Percentiles rank a stretch among this genome's conserved stretches.
Evolutionary conservation across 768 basidiomycete species (phyloP).

Genomic region (Trametopsis cervina): DNA sequence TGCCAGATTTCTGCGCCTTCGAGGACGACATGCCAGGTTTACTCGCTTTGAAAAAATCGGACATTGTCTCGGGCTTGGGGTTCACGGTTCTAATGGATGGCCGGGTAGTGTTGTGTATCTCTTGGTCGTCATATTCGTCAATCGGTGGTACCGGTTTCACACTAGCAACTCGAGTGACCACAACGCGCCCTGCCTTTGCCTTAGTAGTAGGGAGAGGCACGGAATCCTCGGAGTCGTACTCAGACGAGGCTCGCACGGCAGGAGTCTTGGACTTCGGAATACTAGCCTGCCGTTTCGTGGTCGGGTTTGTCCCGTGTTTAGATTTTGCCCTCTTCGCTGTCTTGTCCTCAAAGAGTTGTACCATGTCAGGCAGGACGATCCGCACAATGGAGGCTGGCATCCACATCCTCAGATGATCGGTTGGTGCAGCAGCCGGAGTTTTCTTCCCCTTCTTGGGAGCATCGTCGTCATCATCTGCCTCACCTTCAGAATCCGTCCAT

Average conservation of each 20-base stretch:
- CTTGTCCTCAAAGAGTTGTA: slow-evolving; percentile 55
- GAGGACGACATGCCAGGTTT: neutral
- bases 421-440: slow-evolving; percentile 41
- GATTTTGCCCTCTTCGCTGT: slow-evolving; percentile 34
- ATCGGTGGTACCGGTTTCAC: neutral
- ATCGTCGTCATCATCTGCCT: slow-evolving; percentile 41
- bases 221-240: neutral
- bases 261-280: neutral
- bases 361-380: slow-evolving; percentile 58
- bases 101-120: neutral
- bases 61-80: neutral
- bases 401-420: slow-evolving; percentile 65
- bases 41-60: slow-evolving; percentile 1
- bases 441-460: slow-evolving; percentile 32
- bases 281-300: slow-evolving; percentile 10
- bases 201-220: neutral
- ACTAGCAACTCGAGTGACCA: neutral
- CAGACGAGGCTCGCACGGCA: neutral
- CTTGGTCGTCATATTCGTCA: neutral
- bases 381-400: slow-evolving; percentile 75
- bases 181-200: neutral
- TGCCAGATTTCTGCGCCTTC: slow-evolving; percentile 1
- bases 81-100: neutral
- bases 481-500: slow-evolving; percentile 37
- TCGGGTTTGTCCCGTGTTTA: neutral